These are phyloP conservation scores for Mikania micrantha DNA, from an alignment of 129 eudicot species.

Conservation along the genomic window DNA sequence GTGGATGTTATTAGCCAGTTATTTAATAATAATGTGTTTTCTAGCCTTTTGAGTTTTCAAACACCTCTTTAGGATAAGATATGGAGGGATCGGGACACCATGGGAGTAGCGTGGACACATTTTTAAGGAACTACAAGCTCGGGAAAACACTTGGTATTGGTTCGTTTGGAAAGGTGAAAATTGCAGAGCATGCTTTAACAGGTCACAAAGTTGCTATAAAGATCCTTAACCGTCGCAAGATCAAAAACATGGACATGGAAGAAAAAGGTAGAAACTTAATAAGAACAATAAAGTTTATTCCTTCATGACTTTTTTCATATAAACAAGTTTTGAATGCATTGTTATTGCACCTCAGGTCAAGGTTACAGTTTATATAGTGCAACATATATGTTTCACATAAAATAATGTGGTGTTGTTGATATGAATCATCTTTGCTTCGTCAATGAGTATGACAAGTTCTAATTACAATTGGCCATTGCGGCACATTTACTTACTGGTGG, in stretches of 20 bases:
- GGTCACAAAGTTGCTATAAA: conserved; percentile 95
- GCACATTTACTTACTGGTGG: background rate
- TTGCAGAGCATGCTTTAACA: conserved; percentile 83
- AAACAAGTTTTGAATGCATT: background rate
- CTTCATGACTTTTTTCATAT: background rate
- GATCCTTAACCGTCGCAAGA: conserved; percentile 91
- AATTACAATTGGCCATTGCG: background rate
- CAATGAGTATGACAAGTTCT: background rate
- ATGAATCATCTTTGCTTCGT: background rate
- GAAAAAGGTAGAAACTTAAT: conserved; percentile 60
- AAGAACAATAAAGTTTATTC: background rate
- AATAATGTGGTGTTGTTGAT: background rate
- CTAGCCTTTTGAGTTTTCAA: conserved; percentile 1
- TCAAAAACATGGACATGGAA: conserved; percentile 98
- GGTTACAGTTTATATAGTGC: background rate
- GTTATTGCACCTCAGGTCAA: background rate
- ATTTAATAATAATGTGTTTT: background rate
- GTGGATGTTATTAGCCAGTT: background rate
- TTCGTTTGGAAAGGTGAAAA: conserved; percentile 92
- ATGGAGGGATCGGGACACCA: conserved; percentile 85
- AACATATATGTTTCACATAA: background rate
- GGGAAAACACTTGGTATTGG: conserved; percentile 98
- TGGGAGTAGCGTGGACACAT: conserved; percentile 57
- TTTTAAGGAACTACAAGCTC: conserved; percentile 76
- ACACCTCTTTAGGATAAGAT: conserved; percentile 28